Percentiles rank a stretch among this genome's conserved stretches.
Conservation (phyloP, 805 yeast species). For the Pichia nanzhaoensis region DNA sequence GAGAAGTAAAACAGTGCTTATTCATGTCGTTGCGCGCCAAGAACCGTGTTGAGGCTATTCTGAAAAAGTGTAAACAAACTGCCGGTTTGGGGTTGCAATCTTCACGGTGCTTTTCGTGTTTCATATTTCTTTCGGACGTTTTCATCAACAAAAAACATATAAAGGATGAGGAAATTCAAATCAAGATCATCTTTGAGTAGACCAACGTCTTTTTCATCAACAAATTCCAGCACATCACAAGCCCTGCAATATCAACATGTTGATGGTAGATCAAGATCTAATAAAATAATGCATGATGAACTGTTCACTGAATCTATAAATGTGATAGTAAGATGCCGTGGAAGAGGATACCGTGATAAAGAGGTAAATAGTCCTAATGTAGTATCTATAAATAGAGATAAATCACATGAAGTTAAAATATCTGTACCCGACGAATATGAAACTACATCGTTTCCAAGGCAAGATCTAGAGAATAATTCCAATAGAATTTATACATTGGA, state of each 20-base stretch:
- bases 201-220: background rate
- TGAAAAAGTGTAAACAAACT: background rate
- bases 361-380: conserved; percentile 40
- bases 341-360: conserved; percentile 39
- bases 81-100: no score
- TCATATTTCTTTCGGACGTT: no score
- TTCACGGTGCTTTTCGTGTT: no score
- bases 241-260: background rate
- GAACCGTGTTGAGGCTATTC: no score
- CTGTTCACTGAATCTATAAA: conserved; percentile 8
- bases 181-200: background rate
- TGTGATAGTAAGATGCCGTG: conserved; percentile 34
- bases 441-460: background rate
- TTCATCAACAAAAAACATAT: no score
- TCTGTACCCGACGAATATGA: conserved; percentile 5
- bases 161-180: background rate
- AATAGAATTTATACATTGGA: conserved; percentile 42
- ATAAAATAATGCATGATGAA: background rate
- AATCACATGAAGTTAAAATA: conserved; percentile 10
- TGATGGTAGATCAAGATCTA: background rate
- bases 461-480: conserved; percentile 3
- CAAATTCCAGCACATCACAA: background rate
- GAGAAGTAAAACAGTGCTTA: background rate
- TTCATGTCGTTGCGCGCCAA: no score
- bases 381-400: conserved; percentile 38